phyloP scores from a whole-genome alignment of 2,329 filamentous ascomycete genomes.

The Coniochaeta hoffmannii region DNA sequence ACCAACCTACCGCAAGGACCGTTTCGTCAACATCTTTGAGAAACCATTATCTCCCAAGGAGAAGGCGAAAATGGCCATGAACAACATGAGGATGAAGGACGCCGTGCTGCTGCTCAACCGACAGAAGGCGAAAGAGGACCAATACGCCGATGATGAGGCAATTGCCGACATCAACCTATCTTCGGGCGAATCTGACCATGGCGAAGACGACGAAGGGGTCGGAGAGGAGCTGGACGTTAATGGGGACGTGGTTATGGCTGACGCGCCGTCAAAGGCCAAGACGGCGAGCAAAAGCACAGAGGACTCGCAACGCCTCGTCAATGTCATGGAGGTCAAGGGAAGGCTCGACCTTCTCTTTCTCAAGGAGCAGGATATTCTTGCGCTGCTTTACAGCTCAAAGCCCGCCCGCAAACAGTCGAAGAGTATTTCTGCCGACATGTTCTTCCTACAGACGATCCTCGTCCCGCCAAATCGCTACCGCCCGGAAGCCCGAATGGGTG shows the following conservation, averaged over 20 bases:
- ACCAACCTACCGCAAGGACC: constrained; percentile 80
- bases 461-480: constrained; percentile 91
- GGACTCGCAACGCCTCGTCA: constrained; percentile 65
- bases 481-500: constrained; percentile 75
- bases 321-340: constrained; percentile 74
- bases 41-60: constrained; percentile 70
- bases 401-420: constrained; percentile 49
- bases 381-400: constrained; percentile 77
- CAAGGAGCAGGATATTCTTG: constrained; percentile 76
- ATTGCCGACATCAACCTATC: constrained; percentile 58
- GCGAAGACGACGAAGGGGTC: constrained; percentile 33
- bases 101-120: constrained; percentile 51
- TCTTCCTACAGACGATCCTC: constrained; percentile 80
- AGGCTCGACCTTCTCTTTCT: constrained; percentile 74
- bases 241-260: constrained; percentile 52
- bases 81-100: constrained; percentile 59
- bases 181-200: constrained; percentile 31
- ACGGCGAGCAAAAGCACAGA: constrained; percentile 22
- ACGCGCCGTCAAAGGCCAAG: constrained; percentile 29
- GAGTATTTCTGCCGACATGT: constrained; percentile 74
- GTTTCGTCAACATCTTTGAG: constrained; percentile 89
- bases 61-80: constrained; percentile 66
- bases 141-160: constrained; percentile 56
- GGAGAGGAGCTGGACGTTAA: constrained; percentile 44
- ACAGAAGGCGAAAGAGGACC: constrained; percentile 26